These are phyloP conservation scores for Mycena vulgaris DNA, from an alignment of 768 basidiomycete species.

Conservation along the genomic window DNA sequence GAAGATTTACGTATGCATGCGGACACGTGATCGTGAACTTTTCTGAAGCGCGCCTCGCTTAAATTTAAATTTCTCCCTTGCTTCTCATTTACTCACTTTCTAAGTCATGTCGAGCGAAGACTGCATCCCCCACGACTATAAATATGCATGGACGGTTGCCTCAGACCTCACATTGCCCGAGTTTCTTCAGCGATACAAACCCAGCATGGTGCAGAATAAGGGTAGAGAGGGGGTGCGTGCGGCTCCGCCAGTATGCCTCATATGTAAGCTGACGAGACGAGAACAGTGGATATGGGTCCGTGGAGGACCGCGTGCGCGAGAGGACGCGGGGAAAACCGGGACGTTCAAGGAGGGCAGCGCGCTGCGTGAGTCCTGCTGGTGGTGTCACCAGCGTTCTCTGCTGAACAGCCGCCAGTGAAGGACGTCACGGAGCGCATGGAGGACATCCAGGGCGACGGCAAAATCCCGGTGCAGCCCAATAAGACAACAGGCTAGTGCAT, in stretches of 20 bases:
- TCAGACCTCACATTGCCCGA: slow-evolving; percentile 62
- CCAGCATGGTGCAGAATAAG: slow-evolving; percentile 85
- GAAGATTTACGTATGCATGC: no score
- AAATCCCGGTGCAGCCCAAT: slow-evolving; percentile 76
- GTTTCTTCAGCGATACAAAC: slow-evolving; percentile 77
- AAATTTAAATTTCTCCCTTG: neutral
- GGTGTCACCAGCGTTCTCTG: neutral
- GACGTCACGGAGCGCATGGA: slow-evolving; percentile 71
- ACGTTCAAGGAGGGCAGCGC: slow-evolving; percentile 64
- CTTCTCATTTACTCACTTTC: neutral
- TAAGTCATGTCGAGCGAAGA: slow-evolving; percentile 59
- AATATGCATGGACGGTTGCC: slow-evolving; percentile 67
- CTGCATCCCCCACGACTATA: slow-evolving; percentile 55
- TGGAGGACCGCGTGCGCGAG: slow-evolving; percentile 43
- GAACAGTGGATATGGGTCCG: slow-evolving; percentile 79
- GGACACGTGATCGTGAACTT: neutral
- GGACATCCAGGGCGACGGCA: slow-evolving; percentile 75
- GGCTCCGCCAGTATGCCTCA: neutral
- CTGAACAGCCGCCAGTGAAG: slow-evolving; percentile 60
- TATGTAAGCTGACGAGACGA: neutral
- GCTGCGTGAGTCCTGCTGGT: slow-evolving; percentile 54
- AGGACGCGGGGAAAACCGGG: slow-evolving; percentile 41
- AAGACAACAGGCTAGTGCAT: slow-evolving; percentile 66
- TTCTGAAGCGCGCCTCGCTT: neutral
- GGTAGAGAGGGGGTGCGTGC: slow-evolving; percentile 78